Conservation (phyloP, 805 yeast genomes). For the Candida sphagnicola region DNA sequence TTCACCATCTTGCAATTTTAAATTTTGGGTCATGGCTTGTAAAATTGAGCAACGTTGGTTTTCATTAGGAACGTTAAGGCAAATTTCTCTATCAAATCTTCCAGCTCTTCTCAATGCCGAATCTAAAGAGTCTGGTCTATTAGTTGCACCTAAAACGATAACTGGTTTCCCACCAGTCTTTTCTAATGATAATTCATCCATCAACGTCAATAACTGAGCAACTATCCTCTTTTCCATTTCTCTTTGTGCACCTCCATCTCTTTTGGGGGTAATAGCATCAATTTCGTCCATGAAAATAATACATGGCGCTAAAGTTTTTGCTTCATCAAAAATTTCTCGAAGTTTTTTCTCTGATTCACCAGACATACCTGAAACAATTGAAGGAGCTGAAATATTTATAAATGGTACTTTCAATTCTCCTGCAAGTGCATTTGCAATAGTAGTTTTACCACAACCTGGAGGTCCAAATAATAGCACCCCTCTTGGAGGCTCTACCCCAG, state of each 20-base stretch:
- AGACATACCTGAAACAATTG: constrained; percentile 98
- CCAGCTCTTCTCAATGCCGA: constrained; percentile 96
- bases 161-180: constrained; percentile 93
- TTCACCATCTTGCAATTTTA: constrained; percentile 60
- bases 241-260: constrained; percentile 92
- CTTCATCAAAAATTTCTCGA: constrained; percentile 91
- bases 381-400: constrained; percentile 87
- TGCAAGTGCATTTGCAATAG: constrained; percentile 93
- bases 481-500: constrained; percentile 94
- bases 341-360: constrained; percentile 96
- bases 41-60: constrained; percentile 72
- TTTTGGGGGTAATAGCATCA: constrained; percentile 96
- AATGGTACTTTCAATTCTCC: constrained; percentile 94
- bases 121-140: constrained; percentile 92
- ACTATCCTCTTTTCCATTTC: constrained; percentile 98
- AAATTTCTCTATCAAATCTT: constrained; percentile 91
- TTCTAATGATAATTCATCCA: constrained; percentile 86
- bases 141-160: constrained; percentile 92
- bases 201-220: constrained; percentile 89
- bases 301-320: constrained; percentile 86
- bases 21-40: constrained; percentile 61
- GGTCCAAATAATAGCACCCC: constrained; percentile 96
- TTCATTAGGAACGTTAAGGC: constrained; percentile 93
- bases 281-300: constrained; percentile 92
- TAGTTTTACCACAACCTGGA: constrained; percentile 98